phyloP scores from a whole-genome alignment of 129 eudicot species.

The Centaurea solstitialis region DNA sequence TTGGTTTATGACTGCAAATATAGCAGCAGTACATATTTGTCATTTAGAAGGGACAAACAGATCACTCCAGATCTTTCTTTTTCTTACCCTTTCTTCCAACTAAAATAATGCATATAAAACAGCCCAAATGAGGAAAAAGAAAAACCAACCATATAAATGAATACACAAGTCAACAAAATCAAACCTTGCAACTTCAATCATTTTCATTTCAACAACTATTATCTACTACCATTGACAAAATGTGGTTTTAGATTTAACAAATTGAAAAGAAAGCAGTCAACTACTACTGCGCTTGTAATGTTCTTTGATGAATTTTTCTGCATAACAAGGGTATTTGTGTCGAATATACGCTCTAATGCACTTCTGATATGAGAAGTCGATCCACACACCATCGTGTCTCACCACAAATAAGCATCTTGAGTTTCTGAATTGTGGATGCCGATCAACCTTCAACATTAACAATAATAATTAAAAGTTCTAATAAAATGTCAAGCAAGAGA shows the following conservation, averaged over 20 bases:
- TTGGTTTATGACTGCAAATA: slow-evolving; percentile 20
- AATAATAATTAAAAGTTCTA: background rate
- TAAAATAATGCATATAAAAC: slow-evolving; percentile 27
- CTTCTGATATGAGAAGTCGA: slow-evolving; percentile 94
- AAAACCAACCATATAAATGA: slow-evolving; percentile 19
- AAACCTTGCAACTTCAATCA: slow-evolving; percentile 45
- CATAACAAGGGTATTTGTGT: slow-evolving; percentile 70
- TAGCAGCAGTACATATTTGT: slow-evolving; percentile 11
- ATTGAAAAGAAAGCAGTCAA: slow-evolving; percentile 1
- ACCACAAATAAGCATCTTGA: slow-evolving; percentile 91
- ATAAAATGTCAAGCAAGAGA: background rate
- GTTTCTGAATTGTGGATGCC: slow-evolving; percentile 70
- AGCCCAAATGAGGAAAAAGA: slow-evolving; percentile 24
- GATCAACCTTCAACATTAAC: slow-evolving; percentile 70
- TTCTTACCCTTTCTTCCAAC: slow-evolving; percentile 15
- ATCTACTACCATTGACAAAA: slow-evolving; percentile 45
- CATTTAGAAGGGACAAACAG: slow-evolving; percentile 19
- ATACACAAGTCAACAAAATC: slow-evolving; percentile 29
- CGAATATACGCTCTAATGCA: slow-evolving; percentile 80
- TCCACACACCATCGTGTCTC: slow-evolving; percentile 90
- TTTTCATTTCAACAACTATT: slow-evolving; percentile 38
- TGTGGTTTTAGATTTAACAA: background rate
- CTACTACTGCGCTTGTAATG: slow-evolving; percentile 79
- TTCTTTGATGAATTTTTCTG: slow-evolving; percentile 68
- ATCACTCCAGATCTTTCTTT: slow-evolving; percentile 18